Evolutionary conservation across 495 filamentous ascomycete species (phyloP).

Genomic region (Opeltia flavorubescens): DNA sequence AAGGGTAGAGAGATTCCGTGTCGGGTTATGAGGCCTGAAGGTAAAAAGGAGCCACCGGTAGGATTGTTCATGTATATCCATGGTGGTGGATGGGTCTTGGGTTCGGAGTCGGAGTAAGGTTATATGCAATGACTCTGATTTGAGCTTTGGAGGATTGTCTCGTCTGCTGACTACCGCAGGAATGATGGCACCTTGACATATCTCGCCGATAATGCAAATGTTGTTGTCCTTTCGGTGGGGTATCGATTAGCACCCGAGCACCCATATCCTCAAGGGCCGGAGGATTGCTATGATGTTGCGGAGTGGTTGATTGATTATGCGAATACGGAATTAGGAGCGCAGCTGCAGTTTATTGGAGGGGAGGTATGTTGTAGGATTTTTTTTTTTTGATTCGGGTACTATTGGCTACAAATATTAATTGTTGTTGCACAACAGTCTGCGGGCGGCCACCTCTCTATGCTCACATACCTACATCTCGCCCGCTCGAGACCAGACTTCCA

Average conservation of each 20-base stretch:
- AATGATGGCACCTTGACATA: conserved; percentile 25
- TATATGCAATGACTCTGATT: background rate
- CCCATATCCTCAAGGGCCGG: conserved; percentile 33
- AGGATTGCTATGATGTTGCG: conserved; percentile 41
- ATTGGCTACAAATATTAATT: background rate
- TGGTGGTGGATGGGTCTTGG: conserved; percentile 37
- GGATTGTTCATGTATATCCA: conserved; percentile 39
- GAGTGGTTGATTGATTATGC: conserved; percentile 36
- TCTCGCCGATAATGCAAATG: conserved; percentile 26
- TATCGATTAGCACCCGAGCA: conserved; percentile 48
- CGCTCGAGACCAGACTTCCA: conserved; percentile 22
- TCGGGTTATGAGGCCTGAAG: conserved; percentile 31
- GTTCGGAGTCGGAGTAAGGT: conserved; percentile 13
- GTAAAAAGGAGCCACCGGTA: conserved; percentile 26
- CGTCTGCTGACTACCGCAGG: conserved; percentile 10
- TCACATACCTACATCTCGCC: conserved; percentile 32
- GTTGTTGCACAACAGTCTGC: conserved; percentile 20
- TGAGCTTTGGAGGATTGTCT: background rate
- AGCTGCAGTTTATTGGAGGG: conserved; percentile 18
- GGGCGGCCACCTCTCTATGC: conserved; percentile 31
- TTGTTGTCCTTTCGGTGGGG: conserved; percentile 37
- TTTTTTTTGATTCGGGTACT: background rate
- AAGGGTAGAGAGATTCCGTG: conserved; percentile 31
- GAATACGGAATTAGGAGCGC: conserved; percentile 12
- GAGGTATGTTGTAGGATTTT: conserved; percentile 8